These are phyloP conservation scores for Colletotrichum gigasporum DNA, from an alignment of 2,329 filamentous ascomycete species.

Conservation along the genomic window DNA sequence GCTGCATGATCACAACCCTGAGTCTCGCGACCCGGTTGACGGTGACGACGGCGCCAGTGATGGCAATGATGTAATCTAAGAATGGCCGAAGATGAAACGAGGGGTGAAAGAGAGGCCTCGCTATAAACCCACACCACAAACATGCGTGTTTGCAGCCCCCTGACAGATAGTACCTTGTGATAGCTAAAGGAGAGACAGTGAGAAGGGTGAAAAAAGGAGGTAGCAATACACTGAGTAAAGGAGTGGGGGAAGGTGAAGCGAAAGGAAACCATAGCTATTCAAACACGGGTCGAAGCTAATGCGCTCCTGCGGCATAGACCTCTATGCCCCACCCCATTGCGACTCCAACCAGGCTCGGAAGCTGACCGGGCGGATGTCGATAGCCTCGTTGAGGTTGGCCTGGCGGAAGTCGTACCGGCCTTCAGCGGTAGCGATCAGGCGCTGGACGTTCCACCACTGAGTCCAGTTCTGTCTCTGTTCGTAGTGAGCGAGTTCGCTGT, in stretches of 20 bases:
- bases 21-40: neutral
- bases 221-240: neutral
- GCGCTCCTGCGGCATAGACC: too few species aligned
- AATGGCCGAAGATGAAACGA: too few species aligned
- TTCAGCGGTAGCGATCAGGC: conserved; percentile 73
- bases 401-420: conserved; percentile 72
- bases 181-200: neutral
- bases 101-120: too few species aligned
- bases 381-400: conserved; percentile 66
- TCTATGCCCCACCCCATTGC: too few species aligned
- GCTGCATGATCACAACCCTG: neutral
- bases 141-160: too few species aligned
- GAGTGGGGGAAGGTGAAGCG: neutral
- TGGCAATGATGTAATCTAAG: neutral
- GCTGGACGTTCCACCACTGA: conserved; percentile 64
- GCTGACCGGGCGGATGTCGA: conserved; percentile 56
- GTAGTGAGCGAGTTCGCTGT: conserved; percentile 50
- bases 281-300: neutral
- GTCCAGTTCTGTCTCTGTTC: conserved; percentile 57
- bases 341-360: conserved; percentile 65
- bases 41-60: neutral
- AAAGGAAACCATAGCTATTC: neutral
- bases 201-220: neutral
- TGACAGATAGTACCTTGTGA: neutral
- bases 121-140: too few species aligned